Conservation (phyloP, 2,329 filamentous ascomycete species). For the Fusarium globosum region DNA sequence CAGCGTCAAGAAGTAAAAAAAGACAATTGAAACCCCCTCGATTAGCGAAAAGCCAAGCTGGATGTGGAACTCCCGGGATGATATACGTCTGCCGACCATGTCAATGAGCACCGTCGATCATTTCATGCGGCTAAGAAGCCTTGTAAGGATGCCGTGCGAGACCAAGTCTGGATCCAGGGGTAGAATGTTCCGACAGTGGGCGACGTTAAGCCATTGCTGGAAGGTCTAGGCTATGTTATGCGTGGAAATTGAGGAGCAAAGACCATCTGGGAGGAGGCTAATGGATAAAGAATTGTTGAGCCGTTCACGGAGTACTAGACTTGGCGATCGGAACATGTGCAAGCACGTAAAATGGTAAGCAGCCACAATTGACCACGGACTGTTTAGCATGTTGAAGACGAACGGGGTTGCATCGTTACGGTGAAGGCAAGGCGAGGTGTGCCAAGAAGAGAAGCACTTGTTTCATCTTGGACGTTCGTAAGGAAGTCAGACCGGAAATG, state of each 20-base stretch:
- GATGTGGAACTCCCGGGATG: neutral
- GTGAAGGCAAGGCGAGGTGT: neutral
- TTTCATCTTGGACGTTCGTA: neutral
- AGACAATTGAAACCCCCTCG: neutral
- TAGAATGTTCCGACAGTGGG: neutral
- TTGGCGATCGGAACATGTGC: neutral
- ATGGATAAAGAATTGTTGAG: neutral
- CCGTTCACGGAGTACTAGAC: neutral
- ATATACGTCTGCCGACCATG: conserved; percentile 10
- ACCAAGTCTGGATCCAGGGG: neutral
- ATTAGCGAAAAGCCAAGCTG: neutral
- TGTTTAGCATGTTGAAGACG: neutral
- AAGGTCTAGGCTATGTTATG: neutral
- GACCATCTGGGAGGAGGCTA: neutral
- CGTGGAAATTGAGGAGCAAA: neutral
- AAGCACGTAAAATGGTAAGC: neutral
- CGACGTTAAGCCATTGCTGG: neutral
- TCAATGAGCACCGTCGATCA: neutral
- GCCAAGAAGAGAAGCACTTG: neutral
- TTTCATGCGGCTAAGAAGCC: neutral
- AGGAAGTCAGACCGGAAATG: neutral
- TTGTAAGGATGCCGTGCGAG: neutral
- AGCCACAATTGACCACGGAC: neutral
- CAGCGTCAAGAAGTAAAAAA: neutral
- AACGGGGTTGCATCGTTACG: neutral